These are phyloP conservation scores for Sesbania bispinosa DNA, from an alignment of 306 rosid species.

Conservation along the genomic window DNA sequence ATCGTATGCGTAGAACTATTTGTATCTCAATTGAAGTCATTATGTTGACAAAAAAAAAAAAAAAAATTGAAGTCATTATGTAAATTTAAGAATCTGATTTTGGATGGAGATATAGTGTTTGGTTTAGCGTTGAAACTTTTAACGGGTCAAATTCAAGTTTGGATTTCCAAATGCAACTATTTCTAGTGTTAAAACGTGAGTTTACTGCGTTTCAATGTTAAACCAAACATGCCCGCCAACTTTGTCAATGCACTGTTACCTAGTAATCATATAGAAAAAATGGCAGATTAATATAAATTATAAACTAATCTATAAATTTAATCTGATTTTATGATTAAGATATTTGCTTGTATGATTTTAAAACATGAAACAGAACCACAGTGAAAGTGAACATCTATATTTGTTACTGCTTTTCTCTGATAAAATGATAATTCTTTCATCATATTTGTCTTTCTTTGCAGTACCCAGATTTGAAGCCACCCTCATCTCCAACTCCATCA, in stretches of 20 bases:
- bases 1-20: neutral
- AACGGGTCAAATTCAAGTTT: no score
- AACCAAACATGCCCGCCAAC: no score
- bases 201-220: no score
- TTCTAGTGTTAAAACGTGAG: no score
- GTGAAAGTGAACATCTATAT: neutral
- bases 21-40: neutral
- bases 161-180: no score
- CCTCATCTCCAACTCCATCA: conserved; percentile 72
- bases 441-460: conserved; percentile 24
- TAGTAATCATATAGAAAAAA: neutral
- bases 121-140: no score
- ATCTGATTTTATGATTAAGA: neutral
- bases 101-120: neutral
- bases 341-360: neutral
- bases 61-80: neutral
- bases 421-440: neutral
- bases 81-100: neutral
- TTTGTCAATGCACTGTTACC: neutral
- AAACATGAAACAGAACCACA: neutral
- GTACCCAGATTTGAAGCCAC: conserved; percentile 88
- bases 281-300: neutral
- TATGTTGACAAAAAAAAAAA: no score
- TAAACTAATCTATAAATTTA: neutral
- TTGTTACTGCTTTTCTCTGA: neutral